Evolutionary conservation across 176 grass and related monocot species (phyloP).

Genomic region (Puya raimondii): DNA sequence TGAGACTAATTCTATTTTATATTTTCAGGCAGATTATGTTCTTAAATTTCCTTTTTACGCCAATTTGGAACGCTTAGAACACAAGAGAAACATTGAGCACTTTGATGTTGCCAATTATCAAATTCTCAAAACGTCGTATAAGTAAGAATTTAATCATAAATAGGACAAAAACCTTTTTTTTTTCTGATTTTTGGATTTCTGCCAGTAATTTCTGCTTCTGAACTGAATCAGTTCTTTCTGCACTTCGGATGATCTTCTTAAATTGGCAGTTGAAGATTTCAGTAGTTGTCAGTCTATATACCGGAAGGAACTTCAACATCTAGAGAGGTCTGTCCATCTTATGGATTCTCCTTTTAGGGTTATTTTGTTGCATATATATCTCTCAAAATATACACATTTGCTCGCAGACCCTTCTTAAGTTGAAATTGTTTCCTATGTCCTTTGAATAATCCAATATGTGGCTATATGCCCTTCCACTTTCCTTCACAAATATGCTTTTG

Average conservation of each 20-base stretch:
- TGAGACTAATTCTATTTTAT: not conserved
- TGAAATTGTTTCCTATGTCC: not conserved
- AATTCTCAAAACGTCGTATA: conserved; percentile 37
- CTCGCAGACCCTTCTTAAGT: not conserved
- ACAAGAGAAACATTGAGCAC: conserved; percentile 66
- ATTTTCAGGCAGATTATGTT: conserved; percentile 49
- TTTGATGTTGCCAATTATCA: conserved; percentile 22
- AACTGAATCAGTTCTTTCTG: conserved; percentile 28
- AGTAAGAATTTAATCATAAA: conserved; percentile 32
- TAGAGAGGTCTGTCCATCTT: conserved; percentile 41
- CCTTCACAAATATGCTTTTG: too few relatives aligned
- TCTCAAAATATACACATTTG: too few relatives aligned
- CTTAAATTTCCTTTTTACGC: conserved; percentile 56
- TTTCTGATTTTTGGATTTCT: not conserved
- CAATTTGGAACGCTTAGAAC: conserved; percentile 58
- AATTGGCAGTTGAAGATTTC: conserved; percentile 44
- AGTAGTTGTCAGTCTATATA: conserved; percentile 36
- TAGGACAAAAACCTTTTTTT: not conserved
- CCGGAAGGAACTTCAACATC: conserved; percentile 45
- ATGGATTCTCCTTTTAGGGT: not conserved
- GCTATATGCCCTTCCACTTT: too few relatives aligned
- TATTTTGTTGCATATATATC: too few relatives aligned
- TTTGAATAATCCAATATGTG: too few relatives aligned
- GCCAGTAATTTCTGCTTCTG: not conserved
- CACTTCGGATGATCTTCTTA: conserved; percentile 32